Conservation (phyloP, 106 monocot species). For the Dendrobium officinale region DNA sequence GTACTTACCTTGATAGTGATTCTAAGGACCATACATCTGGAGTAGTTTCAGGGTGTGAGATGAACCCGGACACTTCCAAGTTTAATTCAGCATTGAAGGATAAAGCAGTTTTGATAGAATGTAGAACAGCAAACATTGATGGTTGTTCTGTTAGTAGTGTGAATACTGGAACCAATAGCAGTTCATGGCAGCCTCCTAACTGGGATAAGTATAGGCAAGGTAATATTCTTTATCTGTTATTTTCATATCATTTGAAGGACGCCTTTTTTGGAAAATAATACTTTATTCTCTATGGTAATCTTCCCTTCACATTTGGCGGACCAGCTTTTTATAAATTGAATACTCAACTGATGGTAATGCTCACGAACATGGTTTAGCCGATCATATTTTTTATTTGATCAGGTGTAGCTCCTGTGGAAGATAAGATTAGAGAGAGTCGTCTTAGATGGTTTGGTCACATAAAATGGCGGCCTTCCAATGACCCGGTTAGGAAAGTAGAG, state of each 20-base stretch:
- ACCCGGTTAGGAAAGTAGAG: too few relatives aligned
- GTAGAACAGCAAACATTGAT: conserved; percentile 7
- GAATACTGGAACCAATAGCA: conserved; percentile 11
- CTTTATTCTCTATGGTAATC: background rate
- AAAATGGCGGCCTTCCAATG: too few relatives aligned
- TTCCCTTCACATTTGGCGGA: background rate
- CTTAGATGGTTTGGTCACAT: too few relatives aligned
- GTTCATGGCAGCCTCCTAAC: background rate
- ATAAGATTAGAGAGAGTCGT: too few relatives aligned
- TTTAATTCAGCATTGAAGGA: conserved; percentile 10
- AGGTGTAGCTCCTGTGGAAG: too few relatives aligned
- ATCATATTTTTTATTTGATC: background rate
- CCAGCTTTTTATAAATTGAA: background rate
- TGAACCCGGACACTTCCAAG: conserved; percentile 4
- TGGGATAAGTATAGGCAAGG: conserved; percentile 1
- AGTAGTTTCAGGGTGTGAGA: conserved; percentile 8
- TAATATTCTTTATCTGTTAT: background rate
- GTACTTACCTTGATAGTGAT: conserved; percentile 7
- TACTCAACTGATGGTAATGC: background rate
- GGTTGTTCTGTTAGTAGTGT: conserved; percentile 16
- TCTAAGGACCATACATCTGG: conserved; percentile 1
- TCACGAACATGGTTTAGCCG: background rate
- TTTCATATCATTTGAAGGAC: background rate
- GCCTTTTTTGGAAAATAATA: background rate
- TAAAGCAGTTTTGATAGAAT: conserved; percentile 15